Base-by-base conservation (phyloP, 257 asterid genomes). In the Primulina eburnea region DNA sequence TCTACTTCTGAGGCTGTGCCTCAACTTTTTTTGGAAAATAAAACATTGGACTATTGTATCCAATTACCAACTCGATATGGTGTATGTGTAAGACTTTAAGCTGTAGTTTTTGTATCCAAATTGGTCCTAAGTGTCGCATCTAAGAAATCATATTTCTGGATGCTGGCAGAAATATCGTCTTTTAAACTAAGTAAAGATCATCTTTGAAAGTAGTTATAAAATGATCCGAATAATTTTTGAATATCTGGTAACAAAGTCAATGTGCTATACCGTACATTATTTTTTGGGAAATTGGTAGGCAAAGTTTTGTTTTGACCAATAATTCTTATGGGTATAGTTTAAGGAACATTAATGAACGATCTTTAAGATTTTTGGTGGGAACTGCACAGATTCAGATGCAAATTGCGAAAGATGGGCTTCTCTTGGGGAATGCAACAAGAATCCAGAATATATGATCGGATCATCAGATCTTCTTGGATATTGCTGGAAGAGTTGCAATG, bases 401-500 rank as follows among this genome's bases (percentile, higher is more conserved):
- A 79, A 82, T 30, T 94, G 99, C 43, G 92, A 83, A 69, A 80
- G 77, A 82, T 94, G 99, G 99, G 96, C 99, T 11, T 82, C 96
- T 11, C 89, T 94, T 0, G 99, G 97, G 53, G 99, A 94, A 84
- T 94, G 99, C 86, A 84, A 83, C 69, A 91, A 91, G 73, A 94
- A 94, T 77, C 86, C 95, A 1, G 96, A 89, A 52, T 94, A 91
- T 52, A 94, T 94, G 97, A 82, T 89, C 17, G 99, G 99, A 61
- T 81, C 96, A 43, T 76, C 89, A 29, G 92, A 88, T 66, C 84
- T 85, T 62, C 92, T 84, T 2, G 97, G 99, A 32, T 86, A 81
- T 79, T 94, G 99, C 79, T 80, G 92, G 79, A 94, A 85, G 90
- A 89, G 96, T 67, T 94, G 99, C 95, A 90, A 89, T 74, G 79